A percentile compares a stretch with the other conserved stretches of the same genome.
These are phyloP conservation scores for Pseudogymnoascus sp. DNA, from an alignment of 2,329 filamentous ascomycete genomes.

Conservation along the genomic window DNA sequence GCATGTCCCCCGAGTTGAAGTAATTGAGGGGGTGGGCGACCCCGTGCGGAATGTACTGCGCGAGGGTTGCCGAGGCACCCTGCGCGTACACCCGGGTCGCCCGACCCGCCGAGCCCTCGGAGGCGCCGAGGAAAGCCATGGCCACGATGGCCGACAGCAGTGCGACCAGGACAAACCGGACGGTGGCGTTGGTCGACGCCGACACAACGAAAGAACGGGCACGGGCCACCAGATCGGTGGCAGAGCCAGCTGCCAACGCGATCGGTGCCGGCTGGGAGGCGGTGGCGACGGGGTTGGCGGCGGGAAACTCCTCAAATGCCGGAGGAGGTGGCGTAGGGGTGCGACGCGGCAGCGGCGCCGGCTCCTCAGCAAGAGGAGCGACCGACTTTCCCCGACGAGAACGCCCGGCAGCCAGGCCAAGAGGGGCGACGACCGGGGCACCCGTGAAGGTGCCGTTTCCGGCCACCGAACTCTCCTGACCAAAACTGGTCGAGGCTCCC, in stretches of 20 bases:
- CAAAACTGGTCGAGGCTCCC: conserved; percentile 1
- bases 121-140: background rate
- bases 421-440: background rate
- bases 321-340: background rate
- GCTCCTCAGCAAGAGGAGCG: background rate
- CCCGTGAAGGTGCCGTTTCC: background rate
- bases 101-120: background rate
- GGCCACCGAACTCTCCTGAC: conserved; percentile 2
- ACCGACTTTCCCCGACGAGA: background rate
- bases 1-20: conserved; percentile 16
- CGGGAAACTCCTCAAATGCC: background rate
- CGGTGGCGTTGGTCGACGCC: background rate
- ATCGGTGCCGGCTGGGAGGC: background rate
- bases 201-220: background rate
- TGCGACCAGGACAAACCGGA: background rate
- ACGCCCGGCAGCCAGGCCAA: background rate
- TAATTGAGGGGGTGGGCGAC: conserved; percentile 15
- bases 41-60: conserved; percentile 19
- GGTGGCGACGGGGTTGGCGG: background rate
- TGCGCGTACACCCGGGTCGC: background rate
- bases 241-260: background rate
- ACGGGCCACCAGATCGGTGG: background rate
- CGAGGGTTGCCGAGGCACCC: conserved; percentile 8
- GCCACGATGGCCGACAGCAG: background rate
- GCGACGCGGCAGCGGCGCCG: background rate